Evolutionary conservation across 352 stramenopile genomes (phyloP).

Genomic region (Phytopythium sindhum): DNA sequence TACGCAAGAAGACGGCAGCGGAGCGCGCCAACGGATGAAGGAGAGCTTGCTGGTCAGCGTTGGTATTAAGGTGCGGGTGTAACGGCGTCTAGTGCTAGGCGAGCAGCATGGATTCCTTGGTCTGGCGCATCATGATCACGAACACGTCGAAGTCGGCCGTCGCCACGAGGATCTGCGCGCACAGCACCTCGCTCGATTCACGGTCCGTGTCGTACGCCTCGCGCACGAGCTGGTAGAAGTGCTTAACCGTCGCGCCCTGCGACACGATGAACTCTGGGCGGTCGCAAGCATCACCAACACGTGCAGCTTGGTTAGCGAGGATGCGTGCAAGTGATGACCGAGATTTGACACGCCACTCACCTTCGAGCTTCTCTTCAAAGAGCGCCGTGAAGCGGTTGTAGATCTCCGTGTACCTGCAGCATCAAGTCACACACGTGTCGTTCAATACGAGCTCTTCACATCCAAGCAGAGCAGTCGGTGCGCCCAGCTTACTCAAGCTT

Average conservation of each 20-base stretch:
- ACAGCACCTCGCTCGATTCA: slow-evolving; percentile 60
- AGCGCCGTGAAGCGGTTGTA: slow-evolving; percentile 75
- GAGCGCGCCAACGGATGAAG: slow-evolving; percentile 19
- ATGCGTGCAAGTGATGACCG: too few relatives aligned
- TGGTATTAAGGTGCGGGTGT: not conserved
- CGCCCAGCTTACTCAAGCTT: slow-evolving; percentile 65
- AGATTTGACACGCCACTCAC: slow-evolving; percentile 11
- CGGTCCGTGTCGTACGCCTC: slow-evolving; percentile 52
- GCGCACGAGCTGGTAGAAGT: slow-evolving; percentile 67
- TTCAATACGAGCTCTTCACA: not conserved
- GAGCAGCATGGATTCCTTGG: slow-evolving; percentile 59
- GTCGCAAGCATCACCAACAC: not conserved
- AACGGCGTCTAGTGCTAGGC: slow-evolving; percentile 31
- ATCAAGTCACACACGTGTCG: slow-evolving; percentile 2
- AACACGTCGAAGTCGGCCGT: slow-evolving; percentile 81
- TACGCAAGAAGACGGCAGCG: slow-evolving; percentile 63
- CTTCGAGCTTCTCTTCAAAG: slow-evolving; percentile 78
- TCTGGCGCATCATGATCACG: slow-evolving; percentile 83
- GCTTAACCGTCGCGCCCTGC: slow-evolving; percentile 49
- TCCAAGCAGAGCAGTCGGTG: not conserved
- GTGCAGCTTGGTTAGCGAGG: not conserved
- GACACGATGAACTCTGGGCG: slow-evolving; percentile 54
- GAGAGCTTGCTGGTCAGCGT: not conserved
- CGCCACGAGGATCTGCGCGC: slow-evolving; percentile 73
- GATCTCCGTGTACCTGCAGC: slow-evolving; percentile 65